A percentile compares a stretch with the other conserved stretches of the same genome.
Evolutionary conservation across 2,329 filamentous ascomycete species (phyloP).

Genomic region (Claviceps monticola): DNA sequence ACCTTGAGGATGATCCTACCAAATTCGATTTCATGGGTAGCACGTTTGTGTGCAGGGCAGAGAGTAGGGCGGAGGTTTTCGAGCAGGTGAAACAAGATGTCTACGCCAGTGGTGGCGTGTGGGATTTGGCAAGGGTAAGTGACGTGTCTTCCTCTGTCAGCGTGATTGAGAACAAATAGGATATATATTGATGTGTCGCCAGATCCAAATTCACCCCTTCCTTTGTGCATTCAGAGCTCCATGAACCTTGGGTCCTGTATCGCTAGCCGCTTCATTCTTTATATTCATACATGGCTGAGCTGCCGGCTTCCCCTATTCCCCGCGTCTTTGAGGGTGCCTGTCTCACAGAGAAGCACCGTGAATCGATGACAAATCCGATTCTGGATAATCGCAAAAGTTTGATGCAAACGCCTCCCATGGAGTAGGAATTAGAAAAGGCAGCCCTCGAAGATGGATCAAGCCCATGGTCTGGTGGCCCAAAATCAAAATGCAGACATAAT

Average conservation of each 20-base stretch:
- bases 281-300: conserved; percentile 3
- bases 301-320: neutral
- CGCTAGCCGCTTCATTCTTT: neutral
- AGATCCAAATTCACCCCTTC: conserved; percentile 37
- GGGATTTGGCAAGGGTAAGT: conserved; percentile 58
- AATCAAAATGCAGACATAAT: neutral
- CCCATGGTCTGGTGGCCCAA: too few relatives aligned
- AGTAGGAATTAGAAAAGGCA: too few relatives aligned
- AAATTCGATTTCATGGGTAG: conserved; percentile 62
- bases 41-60: conserved; percentile 52
- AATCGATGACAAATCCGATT: too few relatives aligned
- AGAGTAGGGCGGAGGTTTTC: conserved; percentile 54
- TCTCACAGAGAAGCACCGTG: too few relatives aligned
- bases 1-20: conserved; percentile 37
- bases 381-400: too few relatives aligned
- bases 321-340: too few relatives aligned
- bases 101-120: conserved; percentile 59
- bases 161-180: neutral
- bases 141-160: neutral
- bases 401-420: too few relatives aligned
- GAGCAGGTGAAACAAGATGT: conserved; percentile 56
- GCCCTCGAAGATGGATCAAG: too few relatives aligned
- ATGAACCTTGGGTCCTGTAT: conserved; percentile 5
- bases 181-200: neutral
- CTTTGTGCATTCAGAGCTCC: conserved; percentile 26